Evolutionary conservation across 495 filamentous ascomycete species (phyloP).

Genomic region (Letharia lupina): DNA sequence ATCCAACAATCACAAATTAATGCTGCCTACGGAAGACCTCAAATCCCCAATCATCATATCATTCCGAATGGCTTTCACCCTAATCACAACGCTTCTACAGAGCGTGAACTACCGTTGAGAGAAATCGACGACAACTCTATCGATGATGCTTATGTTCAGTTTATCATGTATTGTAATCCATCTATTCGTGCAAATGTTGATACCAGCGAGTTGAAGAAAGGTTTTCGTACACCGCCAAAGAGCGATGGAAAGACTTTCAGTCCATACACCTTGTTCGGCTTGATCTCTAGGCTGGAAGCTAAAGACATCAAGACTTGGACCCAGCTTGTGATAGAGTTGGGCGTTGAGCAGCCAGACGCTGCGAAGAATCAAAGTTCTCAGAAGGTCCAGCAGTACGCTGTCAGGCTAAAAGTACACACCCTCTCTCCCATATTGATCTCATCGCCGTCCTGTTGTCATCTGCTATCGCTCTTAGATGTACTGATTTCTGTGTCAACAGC

Average conservation of each 20-base stretch:
- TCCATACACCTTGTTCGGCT: constrained; percentile 68
- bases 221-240: constrained; percentile 76
- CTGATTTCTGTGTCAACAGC: constrained; percentile 39
- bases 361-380: constrained; percentile 89
- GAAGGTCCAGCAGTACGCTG: constrained; percentile 96
- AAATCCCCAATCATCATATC: neutral
- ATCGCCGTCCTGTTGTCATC: neutral
- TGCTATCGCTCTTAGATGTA: neutral
- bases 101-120: constrained; percentile 54
- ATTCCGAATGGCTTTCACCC: constrained; percentile 9
- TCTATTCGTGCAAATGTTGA: constrained; percentile 62
- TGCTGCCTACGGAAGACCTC: constrained; percentile 10
- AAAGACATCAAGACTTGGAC: constrained; percentile 98
- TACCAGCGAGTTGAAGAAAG: constrained; percentile 63
- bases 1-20: constrained; percentile 16
- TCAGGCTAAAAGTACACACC: constrained; percentile 68
- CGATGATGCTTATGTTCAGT: constrained; percentile 78
- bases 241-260: constrained; percentile 91
- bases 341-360: constrained; percentile 77
- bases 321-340: constrained; percentile 77
- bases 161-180: constrained; percentile 89
- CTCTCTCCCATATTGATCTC: neutral
- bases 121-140: constrained; percentile 65
- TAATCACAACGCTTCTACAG: constrained; percentile 14
- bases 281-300: constrained; percentile 71